Evolutionary conservation across 208 protist species (phyloP), one percentile per base, ranked within the genome.

Genomic region (Phytomonas francai): DNA sequence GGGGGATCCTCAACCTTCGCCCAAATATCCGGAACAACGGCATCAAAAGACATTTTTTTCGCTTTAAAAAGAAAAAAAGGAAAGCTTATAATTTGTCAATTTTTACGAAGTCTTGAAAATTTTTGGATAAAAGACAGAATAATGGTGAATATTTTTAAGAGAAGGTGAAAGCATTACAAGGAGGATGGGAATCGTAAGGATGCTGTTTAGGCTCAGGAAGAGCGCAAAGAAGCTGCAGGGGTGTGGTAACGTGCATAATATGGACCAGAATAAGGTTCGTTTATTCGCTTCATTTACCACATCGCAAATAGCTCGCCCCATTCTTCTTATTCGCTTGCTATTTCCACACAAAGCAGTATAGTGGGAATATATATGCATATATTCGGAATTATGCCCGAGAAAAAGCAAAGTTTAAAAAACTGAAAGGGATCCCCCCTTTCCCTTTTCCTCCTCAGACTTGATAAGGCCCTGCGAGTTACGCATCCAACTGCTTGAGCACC

Each of bases 1-100:
- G 74, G 59, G 12, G 77, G 63, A 3, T 63, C 29, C 12, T 73
- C 9, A 6, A 94, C 67, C 32, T 30, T 42, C 0, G 67, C 65
- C 73, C 77, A 88, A 73, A 73, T 12, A 31, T 64, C 31, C 7
- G 11, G 61, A 51, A 25, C 11, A 69, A 34, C 30, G n/a, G 27
- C 14, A n/a, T 28, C 14, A 9, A 58, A 61, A 33, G 14, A 71
- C 65, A 75, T 81, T 49, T 70, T 67, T 59, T 29, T 58, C 61
- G 4, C 69, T 65, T 73, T 66, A n/a, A n/a, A n/a, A n/a, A n/a
- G n/a, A n/a, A n/a, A n/a, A n/a, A n/a, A n/a, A n/a, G n/a, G n/a
- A n/a, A n/a, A n/a, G n/a, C n/a, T n/a, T n/a, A n/a, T n/a, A n/a
- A n/a, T n/a, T n/a, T n/a, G n/a, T n/a, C n/a, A n/a, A n/a, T n/a